Base-by-base conservation (phyloP, 1,139 yeast genomes). In the Zygosaccharomyces pseudobailii region DNA sequence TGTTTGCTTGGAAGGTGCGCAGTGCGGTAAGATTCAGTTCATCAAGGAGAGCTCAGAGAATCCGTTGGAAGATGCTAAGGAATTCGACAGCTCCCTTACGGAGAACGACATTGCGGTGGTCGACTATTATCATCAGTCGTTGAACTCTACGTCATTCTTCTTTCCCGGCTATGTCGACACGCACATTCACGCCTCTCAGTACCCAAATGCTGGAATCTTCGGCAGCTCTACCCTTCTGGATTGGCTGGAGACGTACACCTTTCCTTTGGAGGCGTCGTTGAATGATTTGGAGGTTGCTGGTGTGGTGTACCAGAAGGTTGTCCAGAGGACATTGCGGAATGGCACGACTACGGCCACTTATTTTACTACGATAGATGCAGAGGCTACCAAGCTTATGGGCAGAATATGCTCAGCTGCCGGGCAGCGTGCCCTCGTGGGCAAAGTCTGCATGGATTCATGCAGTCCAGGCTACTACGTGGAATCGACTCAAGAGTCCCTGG, bases 161-260 rank as follows among this genome's bases (percentile, higher is more conserved):
- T 80, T 87, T 59, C 98, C 98, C 0, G 98, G 98, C 1, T 89
- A 92, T 58, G 72, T 92, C 9, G 98, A 92, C 62, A 89, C 97
- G 1, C 98, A 92, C 64, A 88, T 89, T 51, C 98, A 92, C 65
- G 97, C 97, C 0, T 85, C 97, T 4, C 98, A 92, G 68, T 92
- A 81, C 64, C 97, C 97, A n/a, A 92, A 92, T 65, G 75, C 80
- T 42, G 97, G 97, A 1, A 80, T 92, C 35, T 94, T 95, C 52
- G 89, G 95, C 40, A 87, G 84, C 52, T 73, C 87, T 1, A 94
- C 95, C 1, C 72, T 92, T 44, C 72, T 92, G 46, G 95, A 90
- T 54, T 92, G 98, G 98, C 74, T 92, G 42, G 77, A 80, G 32
- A 79, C 77, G 21, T 89, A 87, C 64, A 92, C 98, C 0, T 92